phyloP scores from a whole-genome alignment of 345 rosid species.

The Erucastrum elatum region DNA sequence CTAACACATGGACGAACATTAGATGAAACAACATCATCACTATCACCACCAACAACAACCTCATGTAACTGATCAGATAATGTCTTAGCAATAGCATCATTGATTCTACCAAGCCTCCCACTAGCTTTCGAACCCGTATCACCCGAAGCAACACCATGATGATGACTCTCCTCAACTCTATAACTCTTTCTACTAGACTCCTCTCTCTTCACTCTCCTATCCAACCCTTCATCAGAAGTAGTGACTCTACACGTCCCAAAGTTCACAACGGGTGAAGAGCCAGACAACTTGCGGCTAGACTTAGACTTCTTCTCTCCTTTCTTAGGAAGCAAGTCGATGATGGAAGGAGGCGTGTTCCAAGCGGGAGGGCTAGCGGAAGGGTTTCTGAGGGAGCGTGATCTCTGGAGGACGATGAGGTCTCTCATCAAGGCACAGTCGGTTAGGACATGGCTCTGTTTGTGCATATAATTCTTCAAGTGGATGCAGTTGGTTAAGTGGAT shows the following conservation, averaged over 20 bases:
- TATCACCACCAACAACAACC: constrained; percentile 50
- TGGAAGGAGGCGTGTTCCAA: constrained; percentile 75
- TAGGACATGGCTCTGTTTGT: constrained; percentile 83
- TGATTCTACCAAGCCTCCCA: constrained; percentile 33
- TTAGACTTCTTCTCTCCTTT: constrained; percentile 60
- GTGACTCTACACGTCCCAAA: constrained; percentile 62
- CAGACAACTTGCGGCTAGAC: constrained; percentile 64
- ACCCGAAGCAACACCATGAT: constrained; percentile 50
- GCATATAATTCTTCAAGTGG: constrained; percentile 98
- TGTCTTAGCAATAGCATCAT: constrained; percentile 49
- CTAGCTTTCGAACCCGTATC: constrained; percentile 58
- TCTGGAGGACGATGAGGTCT: constrained; percentile 87
- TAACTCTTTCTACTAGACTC: constrained; percentile 57
- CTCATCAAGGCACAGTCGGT: constrained; percentile 79
- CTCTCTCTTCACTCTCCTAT: constrained; percentile 62
- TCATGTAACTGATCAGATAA: constrained; percentile 71
- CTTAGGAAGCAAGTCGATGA: constrained; percentile 67
- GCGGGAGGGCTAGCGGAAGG: constrained; percentile 92
- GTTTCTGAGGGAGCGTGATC: constrained; percentile 87
- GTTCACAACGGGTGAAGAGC: constrained; percentile 58
- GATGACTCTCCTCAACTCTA: constrained; percentile 43
- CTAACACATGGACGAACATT: constrained; percentile 55
- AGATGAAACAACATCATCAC: constrained; percentile 81
- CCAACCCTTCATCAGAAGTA: constrained; percentile 47
- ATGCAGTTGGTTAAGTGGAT: constrained; percentile 93